phyloP scores from a whole-genome alignment of 1,284 basidiomycete species.

The Schizophyllum commune region DNA sequence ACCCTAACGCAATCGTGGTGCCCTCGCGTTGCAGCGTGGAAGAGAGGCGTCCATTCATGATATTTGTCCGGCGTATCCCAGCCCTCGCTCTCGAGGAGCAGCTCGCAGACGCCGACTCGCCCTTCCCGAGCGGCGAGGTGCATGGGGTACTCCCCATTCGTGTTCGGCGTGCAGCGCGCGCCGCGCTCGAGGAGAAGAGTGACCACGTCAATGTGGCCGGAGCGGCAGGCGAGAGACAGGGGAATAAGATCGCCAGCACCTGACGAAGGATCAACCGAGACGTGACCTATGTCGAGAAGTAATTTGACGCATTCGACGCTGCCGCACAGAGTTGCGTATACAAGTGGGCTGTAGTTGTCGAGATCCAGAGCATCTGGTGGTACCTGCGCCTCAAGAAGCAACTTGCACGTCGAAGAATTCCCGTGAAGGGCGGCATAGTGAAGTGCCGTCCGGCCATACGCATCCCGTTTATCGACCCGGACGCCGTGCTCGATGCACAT shows the following conservation, averaged over 20 bases:
- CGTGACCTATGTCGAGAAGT: constrained; percentile 62
- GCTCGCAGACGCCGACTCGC: constrained; percentile 73
- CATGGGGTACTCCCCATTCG: constrained; percentile 92
- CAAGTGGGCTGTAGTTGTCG: constrained; percentile 91
- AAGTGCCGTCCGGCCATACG: constrained; percentile 88
- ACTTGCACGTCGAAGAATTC: constrained; percentile 69
- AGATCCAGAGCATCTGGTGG: constrained; percentile 73
- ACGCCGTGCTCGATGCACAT: constrained; percentile 77
- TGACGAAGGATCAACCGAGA: constrained; percentile 48
- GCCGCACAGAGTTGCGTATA: constrained; percentile 89
- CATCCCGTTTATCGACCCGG: constrained; percentile 63
- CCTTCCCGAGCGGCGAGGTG: constrained; percentile 98
- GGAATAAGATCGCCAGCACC: constrained; percentile 75
- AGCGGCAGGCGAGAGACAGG: constrained; percentile 85
- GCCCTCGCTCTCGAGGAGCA: constrained; percentile 71
- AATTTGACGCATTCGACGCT: constrained; percentile 76
- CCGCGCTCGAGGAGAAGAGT: constrained; percentile 71
- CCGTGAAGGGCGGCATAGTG: constrained; percentile 97
- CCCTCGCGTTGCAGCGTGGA: constrained; percentile 92
- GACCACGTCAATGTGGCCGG: constrained; percentile 84
- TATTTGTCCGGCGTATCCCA: constrained; percentile 94
- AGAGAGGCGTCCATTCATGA: constrained; percentile 96
- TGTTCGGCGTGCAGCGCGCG: constrained; percentile 79
- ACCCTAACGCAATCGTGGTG: constrained; percentile 71
- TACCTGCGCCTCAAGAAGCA: constrained; percentile 65